phyloP scores from a whole-genome alignment of 257 asterid species.

The Penstemon newberryi region DNA sequence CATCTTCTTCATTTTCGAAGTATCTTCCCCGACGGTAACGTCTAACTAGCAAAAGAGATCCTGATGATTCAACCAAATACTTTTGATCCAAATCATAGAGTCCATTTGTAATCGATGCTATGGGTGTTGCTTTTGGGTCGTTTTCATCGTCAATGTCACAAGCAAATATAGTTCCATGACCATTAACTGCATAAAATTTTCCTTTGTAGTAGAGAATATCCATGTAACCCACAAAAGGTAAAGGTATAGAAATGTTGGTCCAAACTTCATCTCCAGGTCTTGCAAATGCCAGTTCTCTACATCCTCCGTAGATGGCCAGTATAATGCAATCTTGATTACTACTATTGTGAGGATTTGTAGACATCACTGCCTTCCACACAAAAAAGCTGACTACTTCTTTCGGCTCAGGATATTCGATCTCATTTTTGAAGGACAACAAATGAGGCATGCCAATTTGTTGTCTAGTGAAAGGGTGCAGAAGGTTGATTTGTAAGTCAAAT shows the following conservation, averaged over 20 bases:
- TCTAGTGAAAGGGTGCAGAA: conserved; percentile 1
- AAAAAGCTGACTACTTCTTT: neutral
- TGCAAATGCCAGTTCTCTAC: neutral
- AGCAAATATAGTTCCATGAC: neutral
- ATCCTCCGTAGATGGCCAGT: neutral
- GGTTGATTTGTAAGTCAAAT: neutral
- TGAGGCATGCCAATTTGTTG: neutral
- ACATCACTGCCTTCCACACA: neutral
- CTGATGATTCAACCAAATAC: neutral
- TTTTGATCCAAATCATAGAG: neutral
- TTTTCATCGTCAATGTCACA: conserved; percentile 7
- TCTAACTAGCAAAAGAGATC: neutral
- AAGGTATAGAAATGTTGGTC: neutral
- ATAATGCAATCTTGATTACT: neutral
- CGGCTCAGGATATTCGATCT: neutral
- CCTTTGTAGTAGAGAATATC: neutral
- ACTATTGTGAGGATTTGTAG: neutral
- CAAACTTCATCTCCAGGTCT: neutral
- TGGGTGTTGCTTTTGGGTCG: neutral
- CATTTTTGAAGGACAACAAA: neutral
- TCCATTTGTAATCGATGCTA: neutral
- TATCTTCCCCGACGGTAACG: neutral
- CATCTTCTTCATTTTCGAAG: too few species aligned
- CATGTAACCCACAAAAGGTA: too few species aligned
- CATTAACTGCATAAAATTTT: neutral